Percentiles rank a stretch among this genome's conserved stretches.
These are phyloP conservation scores for Hypoxylon intermedium DNA, from an alignment of 495 filamentous ascomycete species.

Conservation along the genomic window DNA sequence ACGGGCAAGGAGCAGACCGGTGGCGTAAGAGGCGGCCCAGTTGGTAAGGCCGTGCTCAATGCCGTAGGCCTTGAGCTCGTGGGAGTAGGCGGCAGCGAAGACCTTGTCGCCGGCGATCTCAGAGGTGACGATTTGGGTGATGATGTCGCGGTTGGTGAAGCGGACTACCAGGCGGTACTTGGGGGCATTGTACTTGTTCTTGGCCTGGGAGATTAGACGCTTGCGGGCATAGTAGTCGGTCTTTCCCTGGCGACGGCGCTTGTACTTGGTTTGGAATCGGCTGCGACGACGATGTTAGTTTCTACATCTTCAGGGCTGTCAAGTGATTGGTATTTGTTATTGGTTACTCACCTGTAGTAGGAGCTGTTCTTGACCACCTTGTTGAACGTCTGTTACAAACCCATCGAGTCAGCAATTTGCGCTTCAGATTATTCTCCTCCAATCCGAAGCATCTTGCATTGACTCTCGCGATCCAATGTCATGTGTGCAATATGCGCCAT, in stretches of 20 bases:
- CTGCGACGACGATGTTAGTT: conserved; percentile 58
- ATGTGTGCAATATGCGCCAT: conserved; percentile 39
- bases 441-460: conserved; percentile 96
- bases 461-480: conserved; percentile 64
- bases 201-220: conserved; percentile 98
- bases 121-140: conserved; percentile 95
- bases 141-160: conserved; percentile 99
- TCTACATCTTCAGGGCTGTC: background rate
- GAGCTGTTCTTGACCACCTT: conserved; percentile 95
- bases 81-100: conserved; percentile 88
- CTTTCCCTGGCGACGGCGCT: conserved; percentile 93
- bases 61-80: conserved; percentile 97
- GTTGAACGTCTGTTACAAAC: conserved; percentile 78
- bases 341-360: conserved; percentile 85
- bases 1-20: conserved; percentile 94
- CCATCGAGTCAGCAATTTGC: conserved; percentile 97
- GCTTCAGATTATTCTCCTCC: conserved; percentile 75
- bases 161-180: conserved; percentile 99
- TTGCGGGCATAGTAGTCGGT: conserved; percentile 99
- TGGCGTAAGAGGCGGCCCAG: conserved; percentile 98
- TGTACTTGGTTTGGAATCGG: conserved; percentile 99
- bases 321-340: background rate
- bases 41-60: conserved; percentile 99
- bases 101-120: conserved; percentile 99
- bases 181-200: conserved; percentile 99